Evolutionary conservation across 768 basidiomycete species (phyloP).

Genomic region (Wakefieldia striispora): DNA sequence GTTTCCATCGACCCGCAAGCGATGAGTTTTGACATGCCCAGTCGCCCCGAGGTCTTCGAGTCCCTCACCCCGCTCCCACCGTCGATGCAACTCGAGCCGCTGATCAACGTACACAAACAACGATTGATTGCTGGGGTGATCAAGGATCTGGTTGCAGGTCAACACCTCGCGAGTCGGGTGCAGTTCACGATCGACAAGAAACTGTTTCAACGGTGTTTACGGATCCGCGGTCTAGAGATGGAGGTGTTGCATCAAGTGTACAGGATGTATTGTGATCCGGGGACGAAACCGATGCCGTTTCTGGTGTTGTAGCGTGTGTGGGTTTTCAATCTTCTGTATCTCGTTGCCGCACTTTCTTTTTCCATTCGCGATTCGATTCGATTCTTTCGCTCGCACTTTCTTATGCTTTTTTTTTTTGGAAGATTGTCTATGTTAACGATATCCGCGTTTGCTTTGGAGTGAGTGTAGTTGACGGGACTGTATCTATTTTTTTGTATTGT

Average conservation of each 20-base stretch:
- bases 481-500: slow-evolving; percentile 26
- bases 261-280: slow-evolving; percentile 33
- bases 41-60: slow-evolving; percentile 78
- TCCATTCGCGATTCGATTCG: background rate
- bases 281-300: slow-evolving; percentile 17
- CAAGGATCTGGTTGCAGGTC: slow-evolving; percentile 76
- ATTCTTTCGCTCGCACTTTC: too few relatives aligned
- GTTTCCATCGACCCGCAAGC: slow-evolving; percentile 64
- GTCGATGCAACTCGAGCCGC: slow-evolving; percentile 77
- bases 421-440: background rate
- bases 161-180: slow-evolving; percentile 75
- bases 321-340: background rate
- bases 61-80: slow-evolving; percentile 68
- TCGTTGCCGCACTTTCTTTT: background rate
- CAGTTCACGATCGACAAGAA: slow-evolving; percentile 72
- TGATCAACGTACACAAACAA: slow-evolving; percentile 90
- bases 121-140: slow-evolving; percentile 77
- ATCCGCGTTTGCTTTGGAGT: slow-evolving; percentile 19
- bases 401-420: background rate
- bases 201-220: slow-evolving; percentile 71
- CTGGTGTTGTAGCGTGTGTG: slow-evolving; percentile 15
- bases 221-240: slow-evolving; percentile 62
- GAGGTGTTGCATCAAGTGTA: slow-evolving; percentile 51
- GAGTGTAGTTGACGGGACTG: slow-evolving; percentile 11
- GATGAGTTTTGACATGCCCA: slow-evolving; percentile 63